Evolutionary conservation across 208 protist species (phyloP), one percentile per base, ranked within the genome.

Genomic region (Trypanosoma mega): DNA sequence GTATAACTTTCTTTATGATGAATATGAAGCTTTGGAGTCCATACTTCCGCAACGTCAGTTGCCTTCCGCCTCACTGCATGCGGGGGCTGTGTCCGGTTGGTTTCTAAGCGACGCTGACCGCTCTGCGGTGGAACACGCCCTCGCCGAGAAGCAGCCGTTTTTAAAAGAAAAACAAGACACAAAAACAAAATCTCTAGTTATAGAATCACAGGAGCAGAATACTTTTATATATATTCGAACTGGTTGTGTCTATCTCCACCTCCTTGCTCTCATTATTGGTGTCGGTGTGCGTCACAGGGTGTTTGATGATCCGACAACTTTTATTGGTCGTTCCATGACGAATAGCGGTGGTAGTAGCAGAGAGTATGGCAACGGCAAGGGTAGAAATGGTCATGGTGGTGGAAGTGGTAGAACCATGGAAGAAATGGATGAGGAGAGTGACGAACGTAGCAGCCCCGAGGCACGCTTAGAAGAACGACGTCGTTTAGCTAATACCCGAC

Each of bases 201-300:
- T 53, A 1, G 9, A 21, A 16, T 72, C 57, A 1, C 66, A 74
- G 44, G 85, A 92, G 65, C 51, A 81, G 31, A 53, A 48, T 0
- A 41, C 78, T n/a, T 81, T 82, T 61, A 57, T 75, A 18, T 92
- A 92, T 59, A 33, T 92, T 36, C 81, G 80, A 16, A 46, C 59
- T 12, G 54, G 41, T 7, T 76, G 80, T n/a, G 53, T 89, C 8
- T 92, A 87, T 49, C 46, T 85, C 58, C 81, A 89, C 34, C 51
- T 92, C 20, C 66, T 92, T 26, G 53, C 79, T 24, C 53, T 80
- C 27, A 65, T 69, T 24, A 57, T 69, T 29, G 14, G 56, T 29
- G 68, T 82, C 14, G 69, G 77, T 36, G 33, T 70, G 23, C 72
- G 66, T 2, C 78, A 80, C 18, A 63, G 70, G 27, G 43, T 87